These are phyloP conservation scores for Rhododendron vialii DNA, from an alignment of 148 eudicot species.

Conservation along the genomic window DNA sequence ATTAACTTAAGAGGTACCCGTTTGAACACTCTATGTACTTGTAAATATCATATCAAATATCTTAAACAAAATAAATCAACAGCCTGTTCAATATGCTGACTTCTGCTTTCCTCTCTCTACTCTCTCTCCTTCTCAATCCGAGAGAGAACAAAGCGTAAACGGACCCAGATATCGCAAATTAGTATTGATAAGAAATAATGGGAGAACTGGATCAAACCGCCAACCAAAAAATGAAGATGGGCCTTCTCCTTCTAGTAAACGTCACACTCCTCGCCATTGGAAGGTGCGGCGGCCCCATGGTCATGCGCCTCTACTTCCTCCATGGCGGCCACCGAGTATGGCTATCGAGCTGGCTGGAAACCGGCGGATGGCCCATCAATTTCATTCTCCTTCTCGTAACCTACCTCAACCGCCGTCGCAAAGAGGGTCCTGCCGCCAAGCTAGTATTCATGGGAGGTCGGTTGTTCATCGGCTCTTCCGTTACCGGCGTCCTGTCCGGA, in stretches of 20 bases:
- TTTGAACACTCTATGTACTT: background rate
- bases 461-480: constrained; percentile 20
- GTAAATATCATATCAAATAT: too few relatives aligned
- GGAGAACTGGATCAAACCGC: too few relatives aligned
- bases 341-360: constrained; percentile 48
- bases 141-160: too few relatives aligned
- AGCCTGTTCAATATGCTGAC: too few relatives aligned
- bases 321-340: constrained; percentile 56
- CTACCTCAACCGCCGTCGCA: constrained; percentile 24
- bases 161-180: too few relatives aligned
- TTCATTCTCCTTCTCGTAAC: constrained; percentile 28
- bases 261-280: constrained; percentile 33
- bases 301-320: constrained; percentile 48
- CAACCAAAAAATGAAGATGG: too few relatives aligned
- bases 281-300: constrained; percentile 38
- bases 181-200: too few relatives aligned
- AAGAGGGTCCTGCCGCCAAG: constrained; percentile 10
- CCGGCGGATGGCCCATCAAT: constrained; percentile 58
- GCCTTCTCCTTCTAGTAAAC: constrained; percentile 15
- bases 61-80: too few relatives aligned
- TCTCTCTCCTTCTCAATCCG: background rate
- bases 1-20: background rate
- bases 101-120: too few relatives aligned
- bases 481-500: constrained; percentile 47
- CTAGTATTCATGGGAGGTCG: constrained; percentile 25